Base-by-base conservation (phyloP, 2,329 filamentous ascomycete genomes). In the Trichoderma sp. region DNA sequence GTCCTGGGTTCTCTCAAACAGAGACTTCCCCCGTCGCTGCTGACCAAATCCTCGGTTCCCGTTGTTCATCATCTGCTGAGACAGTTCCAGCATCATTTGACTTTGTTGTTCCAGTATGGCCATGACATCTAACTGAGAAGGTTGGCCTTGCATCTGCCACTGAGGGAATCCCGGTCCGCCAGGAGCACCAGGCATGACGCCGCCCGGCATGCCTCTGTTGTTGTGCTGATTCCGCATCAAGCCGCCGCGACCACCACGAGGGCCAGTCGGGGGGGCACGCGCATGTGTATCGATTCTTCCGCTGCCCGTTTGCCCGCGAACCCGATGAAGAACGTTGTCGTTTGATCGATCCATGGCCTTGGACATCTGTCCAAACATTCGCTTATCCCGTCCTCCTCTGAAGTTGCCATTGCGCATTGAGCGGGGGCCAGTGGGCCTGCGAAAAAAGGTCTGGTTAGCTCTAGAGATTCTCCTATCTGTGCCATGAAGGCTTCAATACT, bases 361-460 rank as follows among this genome's bases (percentile, higher is more conserved):
- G 77, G 91, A 89, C 77, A 96, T 87, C 74, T 97, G 93, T 60
- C 93, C 93, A 68, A 97, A 85, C 84, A 97, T 89, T 71, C 93
- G 89, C 78, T 93, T 94, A 69, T 92, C 91, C 73, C 92, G 89
- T 66, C 88, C 86, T 67, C 85, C 83, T 68, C 86, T 81, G 66
- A 77, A 77, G 74, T 83, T 87, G 64, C 88, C 88, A 77, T 91
- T 93, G 76, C 96, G 91, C 94, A 98, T 97, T 39, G 94, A 94
- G 79, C 94, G 96, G 21, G 96, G 96, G 68, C 95, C 96, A 63
- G 94, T 98, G 11, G 96, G 96, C 76, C 95, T 97, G 75, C 69
- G 37, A 30, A 46, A 37, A 59, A 18, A 18, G 28, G 49, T 24
- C 24, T 10, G 30, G 61, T 58, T 69, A 64, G 55, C 39, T 46